Evolutionary conservation across 495 filamentous ascomycete species (phyloP), one percentile per base, ranked within the genome.

Genomic region (Aspergillus nidulans): DNA sequence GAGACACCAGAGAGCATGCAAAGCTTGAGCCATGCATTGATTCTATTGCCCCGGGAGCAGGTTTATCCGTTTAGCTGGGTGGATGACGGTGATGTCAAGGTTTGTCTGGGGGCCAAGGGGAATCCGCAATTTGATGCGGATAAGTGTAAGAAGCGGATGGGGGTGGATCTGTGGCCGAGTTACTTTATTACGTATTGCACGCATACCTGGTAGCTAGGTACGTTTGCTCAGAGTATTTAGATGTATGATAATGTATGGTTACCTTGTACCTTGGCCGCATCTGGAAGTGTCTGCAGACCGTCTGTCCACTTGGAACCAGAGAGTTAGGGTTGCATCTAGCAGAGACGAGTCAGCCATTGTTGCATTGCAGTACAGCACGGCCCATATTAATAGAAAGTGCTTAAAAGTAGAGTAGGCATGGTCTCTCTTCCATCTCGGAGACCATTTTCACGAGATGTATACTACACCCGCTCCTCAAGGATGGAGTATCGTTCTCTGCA

Each of bases 161-260:
- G 56, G 26, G 56, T 63, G 42, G 61, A 63, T 10, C 57, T 46
- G n/a, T 63, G 61, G 61, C 61, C 61, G 38, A 63, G 61, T 47
- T 63, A 63, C 40, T 63, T 63, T 43, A 63, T 63, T 53, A 63
- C 61, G 2, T 63, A 63, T 38, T 63, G 61, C 51, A 63, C 61
- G 21, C 61, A 63, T 56, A 50, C 57, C 1, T 63, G 61, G 61
- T 63, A 50, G 12, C 16, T 36, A 3, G 19, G 20, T 32, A 15
- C 3, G 24, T 45, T 28, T 7, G 4, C 18, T 28, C 26, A 28
- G 9, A 28, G 26, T 9, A 28, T 28, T 28, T 4, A 28, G 26
- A 42, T 39, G 16, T 41, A n/a, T n/a, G n/a, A n/a, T n/a, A n/a
- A n/a, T 41, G 4, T 19, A 19, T 41, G 18, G 40, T 21, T 43